Conservation (phyloP, 768 basidiomycete species). For the Gyrodon lividus region DNA sequence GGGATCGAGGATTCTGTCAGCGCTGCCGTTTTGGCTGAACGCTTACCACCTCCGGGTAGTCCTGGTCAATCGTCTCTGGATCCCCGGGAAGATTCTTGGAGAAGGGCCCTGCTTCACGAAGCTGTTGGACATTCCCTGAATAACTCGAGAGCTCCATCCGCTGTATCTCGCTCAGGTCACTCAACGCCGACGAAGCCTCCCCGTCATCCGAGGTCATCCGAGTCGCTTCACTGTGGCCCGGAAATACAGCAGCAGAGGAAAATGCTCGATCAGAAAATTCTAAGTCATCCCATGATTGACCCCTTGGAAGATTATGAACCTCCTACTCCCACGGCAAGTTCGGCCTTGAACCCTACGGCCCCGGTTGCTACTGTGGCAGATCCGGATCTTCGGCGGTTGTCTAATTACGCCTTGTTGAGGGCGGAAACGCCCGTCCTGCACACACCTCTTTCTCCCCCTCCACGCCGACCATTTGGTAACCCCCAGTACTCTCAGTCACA, state of each 20-base stretch:
- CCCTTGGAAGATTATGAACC: conserved; percentile 32
- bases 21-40: conserved; percentile 73
- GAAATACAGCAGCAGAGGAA: conserved; percentile 24
- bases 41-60: conserved; percentile 62
- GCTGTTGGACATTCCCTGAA: conserved; percentile 78
- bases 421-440: conserved; percentile 66
- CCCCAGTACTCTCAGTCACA: conserved; percentile 58
- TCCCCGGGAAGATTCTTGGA: conserved; percentile 65
- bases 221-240: conserved; percentile 20
- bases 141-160: conserved; percentile 48
- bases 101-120: conserved; percentile 70
- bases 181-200: conserved; percentile 40
- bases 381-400: conserved; percentile 36
- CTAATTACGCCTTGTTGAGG: conserved; percentile 51
- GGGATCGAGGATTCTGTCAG: conserved; percentile 75
- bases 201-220: conserved; percentile 19
- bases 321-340: conserved; percentile 14
- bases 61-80: conserved; percentile 59
- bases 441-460: conserved; percentile 66
- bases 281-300: conserved; percentile 40
- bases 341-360: conserved; percentile 7
- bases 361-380: conserved; percentile 17
- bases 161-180: conserved; percentile 28
- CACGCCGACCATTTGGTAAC: conserved; percentile 43
- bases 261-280: conserved; percentile 43